phyloP scores from a whole-genome alignment of 495 filamentous ascomycete genomes.

The Cercophora sp. region DNA sequence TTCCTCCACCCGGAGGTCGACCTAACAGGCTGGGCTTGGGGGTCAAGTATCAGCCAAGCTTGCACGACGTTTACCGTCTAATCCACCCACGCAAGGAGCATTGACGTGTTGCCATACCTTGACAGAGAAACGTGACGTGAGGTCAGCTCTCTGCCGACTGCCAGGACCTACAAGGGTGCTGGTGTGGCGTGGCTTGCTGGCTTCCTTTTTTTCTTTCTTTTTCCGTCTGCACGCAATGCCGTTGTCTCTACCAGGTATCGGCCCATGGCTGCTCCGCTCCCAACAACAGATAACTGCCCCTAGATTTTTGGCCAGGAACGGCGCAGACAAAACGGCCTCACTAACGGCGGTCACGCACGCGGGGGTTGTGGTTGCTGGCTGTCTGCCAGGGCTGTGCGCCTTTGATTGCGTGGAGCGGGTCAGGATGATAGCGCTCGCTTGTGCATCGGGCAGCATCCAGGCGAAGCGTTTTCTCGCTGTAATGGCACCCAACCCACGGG shows the following conservation, averaged over 20 bases:
- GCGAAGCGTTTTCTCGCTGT: constrained; percentile 11
- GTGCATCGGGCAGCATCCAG: constrained; percentile 19
- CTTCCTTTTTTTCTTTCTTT: constrained; percentile 1
- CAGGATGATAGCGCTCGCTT: constrained; percentile 11
- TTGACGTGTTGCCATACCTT: too few species aligned
- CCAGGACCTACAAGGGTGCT: too few species aligned
- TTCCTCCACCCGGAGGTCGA: constrained; percentile 7
- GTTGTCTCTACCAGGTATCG: constrained; percentile 15
- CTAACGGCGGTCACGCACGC: constrained; percentile 9
- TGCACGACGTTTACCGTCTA: neutral
- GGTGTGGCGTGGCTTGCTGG: too few species aligned
- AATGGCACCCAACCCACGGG: constrained; percentile 17
- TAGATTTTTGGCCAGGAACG: constrained; percentile 9
- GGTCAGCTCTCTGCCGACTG: too few species aligned
- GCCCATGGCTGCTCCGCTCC: too few species aligned
- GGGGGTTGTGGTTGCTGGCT: constrained; percentile 3
- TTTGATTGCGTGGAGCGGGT: constrained; percentile 11
- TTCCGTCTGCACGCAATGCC: constrained; percentile 18
- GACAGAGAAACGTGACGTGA: too few species aligned
- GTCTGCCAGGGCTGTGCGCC: neutral
- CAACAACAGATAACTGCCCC: too few species aligned
- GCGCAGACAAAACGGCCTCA: neutral
- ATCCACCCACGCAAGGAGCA: too few species aligned
- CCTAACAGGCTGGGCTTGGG: constrained; percentile 4
- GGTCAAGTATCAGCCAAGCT: constrained; percentile 9